Base-by-base conservation (phyloP, 164 flowering plant genomes). In the Nymphaea thermarum region DNA sequence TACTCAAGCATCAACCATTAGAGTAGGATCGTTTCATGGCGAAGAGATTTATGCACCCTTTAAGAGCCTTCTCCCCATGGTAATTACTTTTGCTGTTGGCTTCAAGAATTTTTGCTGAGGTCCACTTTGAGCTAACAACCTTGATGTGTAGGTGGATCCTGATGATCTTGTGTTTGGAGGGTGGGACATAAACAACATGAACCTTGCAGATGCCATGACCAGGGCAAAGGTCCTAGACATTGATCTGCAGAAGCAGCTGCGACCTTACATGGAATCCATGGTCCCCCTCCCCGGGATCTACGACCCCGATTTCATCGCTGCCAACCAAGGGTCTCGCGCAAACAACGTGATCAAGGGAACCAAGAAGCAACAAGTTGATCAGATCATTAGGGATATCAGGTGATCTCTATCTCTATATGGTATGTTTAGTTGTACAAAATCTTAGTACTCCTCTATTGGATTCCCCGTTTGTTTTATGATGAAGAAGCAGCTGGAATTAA, bases 11-110 rank as follows among this genome's bases (percentile, higher is more conserved):
- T 95, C 99, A 7, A 67, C 90, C 3, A 92, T 95, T 65, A 68
- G 99, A 36, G 97, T 95, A 66, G 99, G 99, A 60, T 92, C 98
- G 41, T 90, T 77, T 76, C 85, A 92, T 81, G 99, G 99, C 66
- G 99, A 95, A 76, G 99, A 92, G 79, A 89, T 92, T 42, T 90
- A 92, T 75, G 99, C 99, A 57, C 99, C 99, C 43, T 95, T 95
- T 80, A 92, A 92, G 86, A 95, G 99, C 82, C 77, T 95, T 59
- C 97, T 95, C 66, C 99, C 99, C 14, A 86, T 95, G 99, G 99
- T 95, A 51, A 51, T 51, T 15, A 15, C 57, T 25, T 25, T 25
- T 25, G 8, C 8, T 8, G 57, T 51, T 51, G 57, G 57, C 14
- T 51, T 51, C 57, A 8, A 8, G 14, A 51, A 25, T 51, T 51